phyloP scores from a whole-genome alignment of 2,329 filamentous ascomycete species.

The Drechslera avenae region DNA sequence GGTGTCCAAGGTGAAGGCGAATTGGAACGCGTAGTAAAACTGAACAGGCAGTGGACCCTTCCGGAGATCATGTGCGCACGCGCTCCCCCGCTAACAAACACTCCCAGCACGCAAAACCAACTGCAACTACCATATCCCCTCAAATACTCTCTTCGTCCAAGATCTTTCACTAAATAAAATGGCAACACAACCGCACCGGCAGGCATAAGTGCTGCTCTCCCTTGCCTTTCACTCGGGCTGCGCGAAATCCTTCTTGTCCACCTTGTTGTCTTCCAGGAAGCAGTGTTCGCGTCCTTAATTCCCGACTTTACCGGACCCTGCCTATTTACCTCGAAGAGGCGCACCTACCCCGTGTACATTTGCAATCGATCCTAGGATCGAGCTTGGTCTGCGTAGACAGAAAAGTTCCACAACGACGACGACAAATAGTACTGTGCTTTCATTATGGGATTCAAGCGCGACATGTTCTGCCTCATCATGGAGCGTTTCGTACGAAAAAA shows the following conservation, averaged over 20 bases:
- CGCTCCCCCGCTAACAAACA: neutral
- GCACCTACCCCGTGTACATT: too few species aligned
- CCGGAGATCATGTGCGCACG: neutral
- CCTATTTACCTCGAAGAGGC: too few species aligned
- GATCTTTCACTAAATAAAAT: neutral
- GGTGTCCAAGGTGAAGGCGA: too few species aligned
- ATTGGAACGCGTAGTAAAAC: too few species aligned
- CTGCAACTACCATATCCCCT: neutral
- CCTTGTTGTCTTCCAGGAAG: constrained; percentile 2
- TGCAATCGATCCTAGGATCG: too few species aligned
- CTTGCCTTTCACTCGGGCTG: neutral
- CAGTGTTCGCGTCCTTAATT: neutral
- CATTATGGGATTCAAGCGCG: neutral
- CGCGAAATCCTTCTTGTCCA: constrained; percentile 1
- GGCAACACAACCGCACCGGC: neutral
- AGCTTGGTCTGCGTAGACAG: neutral
- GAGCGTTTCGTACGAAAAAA: neutral
- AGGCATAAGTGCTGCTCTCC: neutral
- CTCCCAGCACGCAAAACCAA: neutral
- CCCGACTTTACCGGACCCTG: too few species aligned
- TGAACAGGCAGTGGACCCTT: neutral
- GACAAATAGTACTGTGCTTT: neutral
- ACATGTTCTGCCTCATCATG: neutral
- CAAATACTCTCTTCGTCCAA: neutral
- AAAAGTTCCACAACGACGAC: neutral